Conservation (phyloP, 352 stramenopile species). For the Phytophthora palmivora region DNA sequence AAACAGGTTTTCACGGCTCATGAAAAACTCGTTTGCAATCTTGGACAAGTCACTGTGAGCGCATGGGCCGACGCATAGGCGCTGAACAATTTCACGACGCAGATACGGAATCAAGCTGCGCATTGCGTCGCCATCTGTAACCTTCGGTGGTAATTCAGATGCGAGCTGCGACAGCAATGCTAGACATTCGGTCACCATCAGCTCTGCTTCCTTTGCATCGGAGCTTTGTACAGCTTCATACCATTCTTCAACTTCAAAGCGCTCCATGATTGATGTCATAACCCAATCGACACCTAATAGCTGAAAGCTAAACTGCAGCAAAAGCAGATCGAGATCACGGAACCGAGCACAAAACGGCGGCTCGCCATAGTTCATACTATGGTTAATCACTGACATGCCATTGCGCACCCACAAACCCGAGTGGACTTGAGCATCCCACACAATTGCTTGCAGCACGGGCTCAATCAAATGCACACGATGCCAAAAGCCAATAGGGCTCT, state of each 20-base stretch:
- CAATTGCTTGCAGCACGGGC: slow-evolving; percentile 79
- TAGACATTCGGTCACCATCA: slow-evolving; percentile 87
- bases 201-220: slow-evolving; percentile 58
- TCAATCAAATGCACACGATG: slow-evolving; percentile 83
- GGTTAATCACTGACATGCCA: slow-evolving; percentile 84
- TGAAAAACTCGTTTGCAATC: slow-evolving; percentile 85
- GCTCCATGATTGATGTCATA: slow-evolving; percentile 74
- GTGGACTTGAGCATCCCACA: slow-evolving; percentile 90
- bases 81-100: slow-evolving; percentile 80
- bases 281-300: slow-evolving; percentile 80
- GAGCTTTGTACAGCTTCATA: slow-evolving; percentile 52
- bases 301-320: slow-evolving; percentile 83
- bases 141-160: slow-evolving; percentile 77
- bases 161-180: slow-evolving; percentile 77
- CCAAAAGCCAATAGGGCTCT: slow-evolving; percentile 80
- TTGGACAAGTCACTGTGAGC: slow-evolving; percentile 88
- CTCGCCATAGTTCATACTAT: slow-evolving; percentile 92
- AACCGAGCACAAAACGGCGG: slow-evolving; percentile 88
- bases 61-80: slow-evolving; percentile 80
- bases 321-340: slow-evolving; percentile 81
- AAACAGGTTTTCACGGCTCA: slow-evolving; percentile 79
- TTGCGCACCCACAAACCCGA: slow-evolving; percentile 87
- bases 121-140: slow-evolving; percentile 52
- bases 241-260: slow-evolving; percentile 74
- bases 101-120: slow-evolving; percentile 75